Conservation (phyloP, 768 basidiomycete species). For the Brasilioporus rufonigricans region DNA sequence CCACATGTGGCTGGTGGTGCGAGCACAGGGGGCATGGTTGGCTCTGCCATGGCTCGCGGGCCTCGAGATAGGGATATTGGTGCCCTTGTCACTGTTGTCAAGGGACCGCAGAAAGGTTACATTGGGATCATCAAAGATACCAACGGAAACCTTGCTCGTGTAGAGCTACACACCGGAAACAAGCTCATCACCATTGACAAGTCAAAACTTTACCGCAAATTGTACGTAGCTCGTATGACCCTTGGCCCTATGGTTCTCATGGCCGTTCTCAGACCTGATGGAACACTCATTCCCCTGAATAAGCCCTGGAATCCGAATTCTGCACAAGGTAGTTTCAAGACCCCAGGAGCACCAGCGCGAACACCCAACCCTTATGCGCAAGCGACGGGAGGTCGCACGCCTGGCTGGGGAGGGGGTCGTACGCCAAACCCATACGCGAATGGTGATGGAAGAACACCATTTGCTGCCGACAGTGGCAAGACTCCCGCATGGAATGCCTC, state of each 20-base stretch:
- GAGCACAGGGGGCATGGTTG: constrained; percentile 72
- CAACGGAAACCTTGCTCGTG: constrained; percentile 80
- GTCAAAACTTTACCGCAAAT: constrained; percentile 65
- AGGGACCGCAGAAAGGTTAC: constrained; percentile 89
- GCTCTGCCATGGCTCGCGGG: constrained; percentile 78
- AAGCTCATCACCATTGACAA: constrained; percentile 88
- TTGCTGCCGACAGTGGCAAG: constrained; percentile 51
- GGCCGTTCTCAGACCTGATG: constrained; percentile 46
- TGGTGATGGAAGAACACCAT: constrained; percentile 60
- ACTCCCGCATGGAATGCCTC: constrained; percentile 65
- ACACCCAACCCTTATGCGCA: constrained; percentile 48
- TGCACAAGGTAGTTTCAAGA: constrained; percentile 25
- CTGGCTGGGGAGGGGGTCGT: constrained; percentile 41
- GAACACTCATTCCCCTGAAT: constrained; percentile 52
- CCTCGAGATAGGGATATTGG: constrained; percentile 84
- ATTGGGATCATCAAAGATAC: constrained; percentile 93
- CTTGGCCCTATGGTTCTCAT: constrained; percentile 6
- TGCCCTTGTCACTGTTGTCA: constrained; percentile 70
- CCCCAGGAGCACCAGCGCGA: constrained; percentile 40
- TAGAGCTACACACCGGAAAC: constrained; percentile 88
- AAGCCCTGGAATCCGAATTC: constrained; percentile 25
- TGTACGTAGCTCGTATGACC: constrained; percentile 47
- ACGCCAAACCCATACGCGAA: constrained; percentile 69
- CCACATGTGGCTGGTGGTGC: constrained; percentile 61
- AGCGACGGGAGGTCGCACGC: constrained; percentile 37